Conservation (phyloP, 306 rosid species). For the peach (Prunus persica) region Prunus_persica_NCBIv2 NC_034013.1:9952501-9953000, state of each 20-base stretch:
- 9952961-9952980: constrained; percentile 19
- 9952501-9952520: background rate
- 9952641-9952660: constrained; percentile 43
- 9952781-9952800: constrained; percentile 43
- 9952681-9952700: constrained; percentile 26
- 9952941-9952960: constrained; percentile 22
- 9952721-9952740: constrained; percentile 33
- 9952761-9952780: constrained; percentile 41
- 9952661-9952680: constrained; percentile 41
- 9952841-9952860: background rate
- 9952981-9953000: constrained; percentile 71
- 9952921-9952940: constrained; percentile 61
- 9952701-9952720: background rate
- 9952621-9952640: constrained; percentile 43
- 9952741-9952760: constrained; percentile 54
- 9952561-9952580: constrained; percentile 4
- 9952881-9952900: constrained; percentile 39
- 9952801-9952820: constrained; percentile 28
- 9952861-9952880: constrained; percentile 41
- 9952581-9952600: constrained; percentile 12
- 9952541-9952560: background rate
- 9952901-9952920: constrained; percentile 41
- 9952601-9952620: background rate
- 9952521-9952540: background rate
- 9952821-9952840: background rate